Evolutionary conservation across 768 basidiomycete genomes (phyloP).

Genomic region (Amanita rubescens): DNA sequence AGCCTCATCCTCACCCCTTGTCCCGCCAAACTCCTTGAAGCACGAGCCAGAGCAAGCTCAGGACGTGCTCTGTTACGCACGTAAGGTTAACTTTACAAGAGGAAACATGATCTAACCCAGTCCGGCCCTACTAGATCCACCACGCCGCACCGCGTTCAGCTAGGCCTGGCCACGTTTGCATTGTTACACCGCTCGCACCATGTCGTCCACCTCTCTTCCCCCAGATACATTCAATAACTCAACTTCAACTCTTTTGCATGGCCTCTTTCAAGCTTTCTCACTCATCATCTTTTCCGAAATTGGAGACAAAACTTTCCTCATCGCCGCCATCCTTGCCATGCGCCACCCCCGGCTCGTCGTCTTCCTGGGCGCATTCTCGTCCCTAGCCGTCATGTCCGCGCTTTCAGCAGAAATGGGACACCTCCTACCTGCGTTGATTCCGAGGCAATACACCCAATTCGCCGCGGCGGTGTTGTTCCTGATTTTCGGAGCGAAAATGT

Average conservation of each 20-base stretch:
- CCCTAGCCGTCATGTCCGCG: constrained; percentile 88
- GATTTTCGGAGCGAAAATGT: constrained; percentile 86
- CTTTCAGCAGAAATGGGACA: constrained; percentile 93
- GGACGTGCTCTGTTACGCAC: too few species aligned
- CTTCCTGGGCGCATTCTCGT: constrained; percentile 83
- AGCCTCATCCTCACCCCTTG: too few species aligned
- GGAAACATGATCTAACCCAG: too few species aligned
- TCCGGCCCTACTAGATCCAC: too few species aligned
- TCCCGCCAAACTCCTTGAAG: too few species aligned
- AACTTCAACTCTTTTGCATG: not conserved
- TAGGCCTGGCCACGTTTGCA: too few species aligned
- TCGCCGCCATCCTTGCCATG: constrained; percentile 80
- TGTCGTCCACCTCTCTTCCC: too few species aligned
- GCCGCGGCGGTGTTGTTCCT: constrained; percentile 80
- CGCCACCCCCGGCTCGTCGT: constrained; percentile 82
- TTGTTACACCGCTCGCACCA: too few species aligned
- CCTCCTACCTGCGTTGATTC: constrained; percentile 78
- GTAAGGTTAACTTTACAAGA: too few species aligned
- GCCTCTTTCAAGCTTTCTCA: constrained; percentile 56
- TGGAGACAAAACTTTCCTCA: constrained; percentile 95
- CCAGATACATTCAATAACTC: not conserved
- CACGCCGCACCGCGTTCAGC: too few species aligned
- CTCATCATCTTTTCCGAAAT: constrained; percentile 94
- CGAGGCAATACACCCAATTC: constrained; percentile 56
- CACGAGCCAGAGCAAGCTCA: too few species aligned